phyloP scores from a whole-genome alignment of 75 land plant genomes.

The Sequoia sempervirens region DNA sequence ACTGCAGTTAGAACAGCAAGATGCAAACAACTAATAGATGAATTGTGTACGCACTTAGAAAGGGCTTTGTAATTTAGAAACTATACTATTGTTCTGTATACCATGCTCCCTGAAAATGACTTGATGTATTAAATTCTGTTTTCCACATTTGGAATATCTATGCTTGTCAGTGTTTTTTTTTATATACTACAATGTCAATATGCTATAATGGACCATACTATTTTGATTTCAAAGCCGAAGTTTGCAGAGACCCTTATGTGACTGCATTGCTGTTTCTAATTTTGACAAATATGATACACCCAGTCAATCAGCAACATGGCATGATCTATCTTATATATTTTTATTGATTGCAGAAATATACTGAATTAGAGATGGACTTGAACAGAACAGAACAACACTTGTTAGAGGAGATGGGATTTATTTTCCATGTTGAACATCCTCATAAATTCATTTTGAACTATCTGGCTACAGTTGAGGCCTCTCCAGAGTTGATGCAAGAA shows the following conservation, averaged over 20 bases:
- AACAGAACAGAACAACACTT: slow-evolving; percentile 86
- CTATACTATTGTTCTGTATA: neutral
- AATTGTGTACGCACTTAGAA: neutral
- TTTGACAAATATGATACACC: neutral
- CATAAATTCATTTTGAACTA: slow-evolving; percentile 95
- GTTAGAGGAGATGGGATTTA: slow-evolving; percentile 96
- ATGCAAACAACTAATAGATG: neutral
- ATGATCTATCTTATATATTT: neutral
- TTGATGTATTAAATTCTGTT: neutral
- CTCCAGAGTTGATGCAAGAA: slow-evolving; percentile 75
- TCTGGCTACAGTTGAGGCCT: slow-evolving; percentile 61
- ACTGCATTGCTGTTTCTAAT: neutral
- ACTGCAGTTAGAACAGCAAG: neutral
- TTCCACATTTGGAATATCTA: neutral
- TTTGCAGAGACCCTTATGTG: neutral
- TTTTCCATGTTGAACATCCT: slow-evolving; percentile 98
- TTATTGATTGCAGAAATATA: slow-evolving; percentile 53
- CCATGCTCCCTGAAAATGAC: neutral
- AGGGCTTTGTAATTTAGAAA: neutral
- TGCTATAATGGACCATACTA: neutral
- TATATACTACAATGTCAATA: neutral
- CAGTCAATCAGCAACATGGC: neutral
- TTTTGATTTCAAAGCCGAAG: neutral
- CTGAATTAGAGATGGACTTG: slow-evolving; percentile 78
- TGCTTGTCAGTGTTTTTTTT: neutral